Evolutionary conservation across 2,329 filamentous ascomycete species (phyloP).

Genomic region (Ophiocordyceps camponoti-saundersi): DNA sequence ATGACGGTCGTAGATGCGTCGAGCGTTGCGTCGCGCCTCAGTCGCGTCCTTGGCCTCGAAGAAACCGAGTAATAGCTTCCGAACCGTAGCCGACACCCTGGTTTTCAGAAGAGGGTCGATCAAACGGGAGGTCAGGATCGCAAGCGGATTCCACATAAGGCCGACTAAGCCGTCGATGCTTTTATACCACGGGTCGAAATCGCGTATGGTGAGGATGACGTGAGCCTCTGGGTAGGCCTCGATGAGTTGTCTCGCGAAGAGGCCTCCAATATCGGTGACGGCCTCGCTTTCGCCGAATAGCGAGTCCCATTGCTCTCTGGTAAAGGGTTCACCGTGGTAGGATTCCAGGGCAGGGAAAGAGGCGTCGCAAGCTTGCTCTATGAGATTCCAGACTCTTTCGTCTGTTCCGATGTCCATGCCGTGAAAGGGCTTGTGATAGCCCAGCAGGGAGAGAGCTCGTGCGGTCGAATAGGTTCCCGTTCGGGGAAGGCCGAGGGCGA

Average conservation of each 20-base stretch:
- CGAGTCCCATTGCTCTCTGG: constrained; percentile 8
- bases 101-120: background rate
- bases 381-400: background rate
- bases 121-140: background rate
- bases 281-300: constrained; percentile 10
- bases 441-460: background rate
- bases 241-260: constrained; percentile 10
- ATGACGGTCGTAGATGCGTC: constrained; percentile 9
- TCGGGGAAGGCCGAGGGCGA: constrained; percentile 1
- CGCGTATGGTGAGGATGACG: constrained; percentile 11
- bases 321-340: constrained; percentile 7
- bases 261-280: constrained; percentile 9
- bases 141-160: background rate
- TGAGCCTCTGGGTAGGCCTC: constrained; percentile 12
- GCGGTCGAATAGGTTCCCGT: background rate
- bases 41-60: constrained; percentile 5
- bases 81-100: background rate
- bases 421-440: background rate
- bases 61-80: background rate
- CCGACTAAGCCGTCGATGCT: constrained; percentile 6
- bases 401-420: background rate
- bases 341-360: constrained; percentile 5
- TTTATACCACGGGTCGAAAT: constrained; percentile 10
- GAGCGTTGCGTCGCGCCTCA: constrained; percentile 3
- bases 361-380: background rate